These are phyloP conservation scores for Cercophora scortea DNA, from an alignment of 495 filamentous ascomycete genomes.

Conservation along the genomic window DNA sequence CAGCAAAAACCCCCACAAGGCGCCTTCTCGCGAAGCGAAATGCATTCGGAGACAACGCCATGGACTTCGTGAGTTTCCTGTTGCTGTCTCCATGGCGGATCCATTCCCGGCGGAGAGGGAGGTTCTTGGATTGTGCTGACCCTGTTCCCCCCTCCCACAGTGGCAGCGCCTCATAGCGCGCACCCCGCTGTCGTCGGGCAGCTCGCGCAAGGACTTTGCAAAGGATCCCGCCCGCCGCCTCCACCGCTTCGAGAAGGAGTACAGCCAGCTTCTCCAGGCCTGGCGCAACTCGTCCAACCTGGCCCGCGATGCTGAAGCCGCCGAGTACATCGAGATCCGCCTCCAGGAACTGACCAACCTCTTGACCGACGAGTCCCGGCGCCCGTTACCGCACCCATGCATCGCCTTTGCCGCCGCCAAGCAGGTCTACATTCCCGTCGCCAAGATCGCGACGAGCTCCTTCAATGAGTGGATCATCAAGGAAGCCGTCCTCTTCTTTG, in stretches of 20 bases:
- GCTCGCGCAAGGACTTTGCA: constrained; percentile 51
- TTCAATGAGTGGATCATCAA: constrained; percentile 73
- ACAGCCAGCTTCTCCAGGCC: constrained; percentile 77
- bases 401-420: constrained; percentile 73
- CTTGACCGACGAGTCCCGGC: constrained; percentile 80
- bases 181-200: constrained; percentile 52
- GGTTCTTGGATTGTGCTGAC: neutral
- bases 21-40: constrained; percentile 16
- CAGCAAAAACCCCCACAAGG: neutral
- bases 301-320: constrained; percentile 42
- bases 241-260: constrained; percentile 81
- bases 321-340: constrained; percentile 44
- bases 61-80: constrained; percentile 32
- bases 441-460: constrained; percentile 72
- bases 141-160: constrained; percentile 29
- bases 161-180: constrained; percentile 89
- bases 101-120: neutral
- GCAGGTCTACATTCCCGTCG: constrained; percentile 79
- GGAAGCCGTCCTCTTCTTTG: constrained; percentile 77
- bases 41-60: constrained; percentile 23
- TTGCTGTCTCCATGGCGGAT: too few relatives aligned
- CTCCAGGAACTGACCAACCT: constrained; percentile 64
- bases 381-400: constrained; percentile 81
- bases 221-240: constrained; percentile 80
- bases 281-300: constrained; percentile 62